phyloP scores from a whole-genome alignment of 2,329 filamentous ascomycete species.

The Didymella segeticola region DNA sequence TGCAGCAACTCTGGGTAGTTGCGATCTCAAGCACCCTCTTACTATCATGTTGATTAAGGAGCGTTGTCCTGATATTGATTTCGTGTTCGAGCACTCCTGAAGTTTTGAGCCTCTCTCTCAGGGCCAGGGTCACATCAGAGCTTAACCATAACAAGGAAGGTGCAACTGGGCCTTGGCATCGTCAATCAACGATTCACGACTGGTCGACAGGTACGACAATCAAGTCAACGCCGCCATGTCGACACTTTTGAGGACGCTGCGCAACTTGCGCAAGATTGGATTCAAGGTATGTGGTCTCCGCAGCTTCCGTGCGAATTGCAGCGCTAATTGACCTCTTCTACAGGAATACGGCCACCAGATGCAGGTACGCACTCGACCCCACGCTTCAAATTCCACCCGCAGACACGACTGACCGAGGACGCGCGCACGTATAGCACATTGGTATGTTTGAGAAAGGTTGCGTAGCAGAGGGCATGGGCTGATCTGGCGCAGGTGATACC shows the following conservation, averaged over 20 bases:
- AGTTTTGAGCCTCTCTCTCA: conserved; percentile 34
- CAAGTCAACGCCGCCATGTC: conserved; percentile 72
- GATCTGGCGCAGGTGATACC: conserved; percentile 77
- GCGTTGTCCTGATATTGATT: conserved; percentile 1
- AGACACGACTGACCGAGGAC: conserved; percentile 34
- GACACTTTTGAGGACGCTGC: conserved; percentile 83
- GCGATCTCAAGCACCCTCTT: conserved; percentile 36
- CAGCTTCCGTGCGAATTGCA: conserved; percentile 18
- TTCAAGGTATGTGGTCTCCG: conserved; percentile 69
- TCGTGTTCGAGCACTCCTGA: conserved; percentile 21
- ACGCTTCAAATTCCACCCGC: conserved; percentile 26
- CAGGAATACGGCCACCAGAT: conserved; percentile 93
- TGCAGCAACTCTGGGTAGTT: conserved; percentile 27
- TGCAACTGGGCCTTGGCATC: conserved; percentile 29
- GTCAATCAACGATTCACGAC: conserved; percentile 32
- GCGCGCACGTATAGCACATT: conserved; percentile 43
- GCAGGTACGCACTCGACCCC: conserved; percentile 69
- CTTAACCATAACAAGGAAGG: conserved; percentile 18
- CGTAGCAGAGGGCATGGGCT: conserved; percentile 23
- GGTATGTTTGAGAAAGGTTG: conserved; percentile 34
- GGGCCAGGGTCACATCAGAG: conserved; percentile 14
- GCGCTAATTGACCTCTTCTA: conserved; percentile 42
- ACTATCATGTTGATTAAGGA: conserved; percentile 41
- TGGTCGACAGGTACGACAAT: conserved; percentile 19
- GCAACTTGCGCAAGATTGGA: conserved; percentile 86